Percentiles rank a stretch among this genome's conserved stretches.
Conservation (phyloP, 495 filamentous ascomycete species). For the Lophiostoma macrostomum region DNA sequence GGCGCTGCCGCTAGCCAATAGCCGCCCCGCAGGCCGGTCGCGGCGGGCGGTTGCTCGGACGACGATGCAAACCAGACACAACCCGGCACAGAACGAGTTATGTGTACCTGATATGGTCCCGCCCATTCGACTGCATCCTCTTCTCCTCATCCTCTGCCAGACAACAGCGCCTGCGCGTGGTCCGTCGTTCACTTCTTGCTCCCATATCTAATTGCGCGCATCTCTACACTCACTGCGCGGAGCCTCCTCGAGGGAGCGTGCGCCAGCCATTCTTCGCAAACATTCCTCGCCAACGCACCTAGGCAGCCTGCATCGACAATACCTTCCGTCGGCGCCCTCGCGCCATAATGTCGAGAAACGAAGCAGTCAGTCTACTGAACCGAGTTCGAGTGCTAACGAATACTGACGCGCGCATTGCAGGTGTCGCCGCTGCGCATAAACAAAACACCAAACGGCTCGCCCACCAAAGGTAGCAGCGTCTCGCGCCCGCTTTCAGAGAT, state of each 20-base stretch:
- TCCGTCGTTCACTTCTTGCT: conserved; percentile 16
- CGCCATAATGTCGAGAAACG: conserved; percentile 25
- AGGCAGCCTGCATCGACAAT: conserved; percentile 22
- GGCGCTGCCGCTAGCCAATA: too few relatives aligned
- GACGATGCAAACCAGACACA: too few relatives aligned
- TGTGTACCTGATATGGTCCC: too few relatives aligned
- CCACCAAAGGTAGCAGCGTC: conserved; percentile 31
- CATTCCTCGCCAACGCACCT: conserved; percentile 29
- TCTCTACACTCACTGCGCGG: conserved; percentile 14
- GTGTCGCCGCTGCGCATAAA: conserved; percentile 44
- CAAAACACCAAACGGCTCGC: conserved; percentile 37
- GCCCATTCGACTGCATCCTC: background rate
- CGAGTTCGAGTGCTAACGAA: background rate
- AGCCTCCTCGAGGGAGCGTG: conserved; percentile 24
- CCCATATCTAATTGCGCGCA: conserved; percentile 14
- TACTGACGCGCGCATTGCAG: conserved; percentile 34
- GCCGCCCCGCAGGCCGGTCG: too few relatives aligned
- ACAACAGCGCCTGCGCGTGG: conserved; percentile 21
- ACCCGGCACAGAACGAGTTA: too few relatives aligned
- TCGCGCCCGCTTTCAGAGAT: conserved; percentile 44
- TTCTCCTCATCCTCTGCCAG: conserved; percentile 14
- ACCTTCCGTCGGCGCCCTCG: conserved; percentile 1
- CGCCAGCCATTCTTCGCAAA: conserved; percentile 21
- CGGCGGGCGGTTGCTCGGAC: too few relatives aligned
- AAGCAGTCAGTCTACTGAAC: conserved; percentile 20